These are phyloP conservation scores for Scedosporium dehoogii DNA, from an alignment of 2,329 filamentous ascomycete species.

Conservation along the genomic window DNA sequence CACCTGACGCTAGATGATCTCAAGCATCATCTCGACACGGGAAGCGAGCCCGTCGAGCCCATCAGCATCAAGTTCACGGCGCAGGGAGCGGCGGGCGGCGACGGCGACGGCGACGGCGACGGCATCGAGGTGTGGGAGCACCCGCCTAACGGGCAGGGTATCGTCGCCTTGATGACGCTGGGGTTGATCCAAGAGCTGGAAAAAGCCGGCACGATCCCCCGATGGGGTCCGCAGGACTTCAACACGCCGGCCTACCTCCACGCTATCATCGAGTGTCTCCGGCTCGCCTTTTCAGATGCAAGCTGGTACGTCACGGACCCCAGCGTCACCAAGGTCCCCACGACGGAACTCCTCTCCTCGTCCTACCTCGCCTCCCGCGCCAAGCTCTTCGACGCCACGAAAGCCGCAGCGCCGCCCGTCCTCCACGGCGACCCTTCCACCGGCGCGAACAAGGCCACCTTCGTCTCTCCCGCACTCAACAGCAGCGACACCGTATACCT, in stretches of 20 bases:
- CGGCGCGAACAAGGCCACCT: constrained; percentile 18
- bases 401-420: constrained; percentile 54
- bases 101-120: constrained; percentile 36
- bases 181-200: constrained; percentile 86
- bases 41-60: constrained; percentile 72
- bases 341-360: constrained; percentile 57
- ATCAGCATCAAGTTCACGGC: constrained; percentile 73
- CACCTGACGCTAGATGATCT: constrained; percentile 73
- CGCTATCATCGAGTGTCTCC: constrained; percentile 75
- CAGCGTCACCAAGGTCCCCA: constrained; percentile 59
- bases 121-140: constrained; percentile 85
- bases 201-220: constrained; percentile 60
- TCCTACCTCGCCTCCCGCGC: constrained; percentile 65
- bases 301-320: constrained; percentile 88
- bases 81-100: constrained; percentile 37
- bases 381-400: constrained; percentile 44
- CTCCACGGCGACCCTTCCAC: constrained; percentile 48
- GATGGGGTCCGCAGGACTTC: constrained; percentile 61
- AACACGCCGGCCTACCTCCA: constrained; percentile 78
- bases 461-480: constrained; percentile 60
- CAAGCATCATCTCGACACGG: constrained; percentile 54
- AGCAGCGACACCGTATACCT: constrained; percentile 95
- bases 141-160: constrained; percentile 91
- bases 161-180: constrained; percentile 87
- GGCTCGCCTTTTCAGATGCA: constrained; percentile 83